Base-by-base conservation (phyloP, 306 rosid genomes). In the Cucurbita ficifolia region DNA sequence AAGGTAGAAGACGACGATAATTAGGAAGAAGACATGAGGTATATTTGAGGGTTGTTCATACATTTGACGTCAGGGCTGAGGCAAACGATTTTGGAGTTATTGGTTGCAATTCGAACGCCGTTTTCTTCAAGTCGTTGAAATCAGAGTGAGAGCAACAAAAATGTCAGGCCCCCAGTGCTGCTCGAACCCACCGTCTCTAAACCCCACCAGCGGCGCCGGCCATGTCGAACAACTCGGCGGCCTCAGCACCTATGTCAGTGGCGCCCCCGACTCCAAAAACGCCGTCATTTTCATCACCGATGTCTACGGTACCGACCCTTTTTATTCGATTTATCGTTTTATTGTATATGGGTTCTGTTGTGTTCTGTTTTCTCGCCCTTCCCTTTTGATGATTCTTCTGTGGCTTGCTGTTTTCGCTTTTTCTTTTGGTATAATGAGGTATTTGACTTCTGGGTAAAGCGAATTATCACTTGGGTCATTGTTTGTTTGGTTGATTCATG, bases 151-250 rank as follows among this genome's bases (percentile, higher is more conserved):
- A 21, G 29, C 29, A 60, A 76, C 39, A 18, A 75, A 19, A 43
- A 90, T 90, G 97, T 55, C 97, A 36, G 87, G 95, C 0, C 58
- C 85, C 7, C 76, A 80, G 38, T 88, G 97, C 68, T 90, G 97
- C 76, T 82, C 89, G 36, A 83, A 87, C 73, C 92, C 97, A 53
- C 96, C 96, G 7, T 79, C 67, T 1, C 82, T 92, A 39, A 69
- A 87, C 70, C 84, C 94, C 0, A 79, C 0, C 69, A 38, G 69
- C 6, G 97, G 97, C 67, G 52, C 24, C 40, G 96, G 96, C 5
- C 86, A 67, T 10, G 88, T 89, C 18, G 88, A 86, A 7, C 77
- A 79, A 40, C 35, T 89, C 0, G 87, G 70, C 4, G 86, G 84
- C 72, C 72, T 89, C 6, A 18, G 46, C 53, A 5, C 84, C 73